Evolutionary conservation across 805 yeast species (phyloP).

Genomic region (Blastobotrys muscicola): DNA sequence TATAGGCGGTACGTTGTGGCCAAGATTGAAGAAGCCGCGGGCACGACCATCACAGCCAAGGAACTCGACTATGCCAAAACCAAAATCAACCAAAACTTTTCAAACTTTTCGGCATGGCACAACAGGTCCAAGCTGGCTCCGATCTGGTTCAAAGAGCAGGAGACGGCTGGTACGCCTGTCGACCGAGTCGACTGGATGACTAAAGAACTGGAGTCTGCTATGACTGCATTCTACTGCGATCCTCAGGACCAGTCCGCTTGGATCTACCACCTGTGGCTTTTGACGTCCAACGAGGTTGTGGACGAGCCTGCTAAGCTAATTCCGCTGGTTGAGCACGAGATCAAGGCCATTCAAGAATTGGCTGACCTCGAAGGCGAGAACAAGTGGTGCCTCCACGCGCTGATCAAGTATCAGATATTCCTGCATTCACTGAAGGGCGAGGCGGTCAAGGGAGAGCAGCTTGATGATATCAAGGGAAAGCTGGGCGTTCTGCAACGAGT

Average conservation of each 20-base stretch:
- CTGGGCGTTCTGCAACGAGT: conserved; percentile 25
- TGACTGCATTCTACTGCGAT: conserved; percentile 83
- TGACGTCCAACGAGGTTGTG: conserved; percentile 28
- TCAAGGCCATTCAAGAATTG: conserved; percentile 46
- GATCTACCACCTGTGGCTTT: conserved; percentile 80
- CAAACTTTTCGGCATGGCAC: conserved; percentile 96
- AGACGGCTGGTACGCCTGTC: conserved; percentile 12
- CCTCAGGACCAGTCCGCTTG: conserved; percentile 92
- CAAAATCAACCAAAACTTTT: conserved; percentile 72
- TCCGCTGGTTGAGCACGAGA: conserved; percentile 36
- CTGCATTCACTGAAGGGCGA: conserved; percentile 16
- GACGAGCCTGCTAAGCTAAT: conserved; percentile 26
- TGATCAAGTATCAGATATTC: conserved; percentile 35
- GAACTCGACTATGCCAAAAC: conserved; percentile 73
- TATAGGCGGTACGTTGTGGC: conserved; percentile 68
- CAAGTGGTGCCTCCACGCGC: conserved; percentile 60
- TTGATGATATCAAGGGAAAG: conserved; percentile 25
- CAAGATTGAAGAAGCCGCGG: conserved; percentile 19
- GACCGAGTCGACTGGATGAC: conserved; percentile 32
- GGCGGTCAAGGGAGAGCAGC: conserved; percentile 11
- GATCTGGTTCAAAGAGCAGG: not conserved
- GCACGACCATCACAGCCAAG: conserved; percentile 26
- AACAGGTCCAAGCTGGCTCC: conserved; percentile 67
- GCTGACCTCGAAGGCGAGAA: conserved; percentile 68
- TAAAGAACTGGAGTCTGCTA: conserved; percentile 57